Base-by-base conservation (phyloP, 805 yeast genomes). In the Lachancea cidri region DNA sequence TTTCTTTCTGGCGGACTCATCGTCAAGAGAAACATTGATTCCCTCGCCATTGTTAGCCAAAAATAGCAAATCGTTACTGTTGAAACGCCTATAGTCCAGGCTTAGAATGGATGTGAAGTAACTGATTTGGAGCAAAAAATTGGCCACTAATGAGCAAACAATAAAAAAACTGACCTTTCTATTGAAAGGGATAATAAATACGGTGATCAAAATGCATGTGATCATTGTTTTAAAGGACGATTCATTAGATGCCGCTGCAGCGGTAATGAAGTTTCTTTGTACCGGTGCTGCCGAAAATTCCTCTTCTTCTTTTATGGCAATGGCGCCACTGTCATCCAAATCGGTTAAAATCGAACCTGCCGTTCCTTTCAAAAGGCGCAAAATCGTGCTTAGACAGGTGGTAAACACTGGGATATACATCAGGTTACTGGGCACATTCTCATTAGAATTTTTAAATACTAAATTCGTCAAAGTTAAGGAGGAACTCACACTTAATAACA, bases 11-110 rank as follows among this genome's bases (percentile, higher is more conserved):
- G 31, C 34, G 8, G 24, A 7, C n/a, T 37, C 34, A 15, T 20
- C 32, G 25, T 44, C 48, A 11, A 47, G 33, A 15, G 36, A 24
- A 18, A 27, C 24, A 11, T 36, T 6, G 13, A n/a, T n/a, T 3
- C 9, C 11, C 7, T 27, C 14, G 15, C 32, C 44, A 14, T 34
- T 33, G 35, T 25, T 29, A 8, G 24, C 32, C 27, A 36, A 24
- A 14, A 38, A 33, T 6, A 75, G 55, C 9, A 79, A 55, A 45
- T 80, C 86, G 13, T 73, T 73, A 14, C 81, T 67, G 49, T 82
- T 89, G 19, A 74, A 58, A 40, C 86, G 69, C 35, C 80, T 72
- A 22, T 80, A 63, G 62, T 86, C 95, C 29, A 86, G 74, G 14
- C 82, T 71, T 22, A 85, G 63, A 1, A 84, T 76, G 0, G 87